Base-by-base conservation (phyloP, 169 alveolate species). In the Eimeria necatrix region DNA sequence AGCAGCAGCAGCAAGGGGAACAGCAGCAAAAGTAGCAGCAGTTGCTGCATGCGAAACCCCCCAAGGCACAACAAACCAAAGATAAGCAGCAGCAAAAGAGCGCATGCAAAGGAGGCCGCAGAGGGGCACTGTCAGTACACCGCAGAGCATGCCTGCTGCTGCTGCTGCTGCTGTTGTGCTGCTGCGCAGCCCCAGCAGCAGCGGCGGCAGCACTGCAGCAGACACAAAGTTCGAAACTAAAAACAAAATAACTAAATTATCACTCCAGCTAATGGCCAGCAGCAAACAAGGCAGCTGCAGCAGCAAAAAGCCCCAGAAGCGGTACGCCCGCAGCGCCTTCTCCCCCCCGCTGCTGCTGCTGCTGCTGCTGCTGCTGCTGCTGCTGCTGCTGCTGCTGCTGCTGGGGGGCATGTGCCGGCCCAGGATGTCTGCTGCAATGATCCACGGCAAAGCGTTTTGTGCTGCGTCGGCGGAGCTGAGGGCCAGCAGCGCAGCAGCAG, bases 401-500 rank as follows among this genome's bases (percentile, higher is more conserved):
- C 18, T 9, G 41, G 41, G 14, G 76, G 41, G 14, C 76, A 64
- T 8, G 76, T 64, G 41, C 26, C 20, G 14, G 26, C 76, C 76
- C 26, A 64, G 76, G 26, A 64, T 64, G 76, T 64, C 76, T 64
- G 76, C 76, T 10, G 76, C 76, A 20, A 64, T 20, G 76, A 64
- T 64, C 76, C 76, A 64, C 18, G 76, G 76, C 76, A 64, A 24
- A 64, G 76, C 76, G 26, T 64, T 64, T 64, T 64, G 76, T 5
- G 76, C 76, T 5, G 41, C 76, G 26, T 64, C 76, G 18, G 76
- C 76, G 14, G 76, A 64, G 76, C 76, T 64, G 32, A 64, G 8
- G 32, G 41, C 76, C 5, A 64, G 76, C 76, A 10, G 20, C 8
- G 76, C 20, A 14, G 26, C 20, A 10, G 41, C 76, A 14, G 20